Conservation (phyloP, 2,329 filamentous ascomycete genomes). For the Neoarthrinium moseri region DNA sequence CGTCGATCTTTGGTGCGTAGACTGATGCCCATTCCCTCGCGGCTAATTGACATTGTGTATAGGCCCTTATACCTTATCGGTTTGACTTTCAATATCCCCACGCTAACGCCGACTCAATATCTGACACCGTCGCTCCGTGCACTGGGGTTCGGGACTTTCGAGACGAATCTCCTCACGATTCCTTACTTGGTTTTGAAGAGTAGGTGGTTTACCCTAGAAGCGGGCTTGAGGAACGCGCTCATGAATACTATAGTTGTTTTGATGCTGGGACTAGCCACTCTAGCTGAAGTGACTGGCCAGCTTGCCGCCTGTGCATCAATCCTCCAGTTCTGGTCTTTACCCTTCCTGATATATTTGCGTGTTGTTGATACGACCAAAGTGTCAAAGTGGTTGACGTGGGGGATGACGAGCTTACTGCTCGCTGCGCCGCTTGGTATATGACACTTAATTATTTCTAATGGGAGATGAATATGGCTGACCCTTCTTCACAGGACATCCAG, state of each 20-base stretch:
- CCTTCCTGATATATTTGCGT: slow-evolving; percentile 53
- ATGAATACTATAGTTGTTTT: slow-evolving; percentile 26
- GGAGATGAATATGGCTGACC: slow-evolving; percentile 8
- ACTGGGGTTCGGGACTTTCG: slow-evolving; percentile 4
- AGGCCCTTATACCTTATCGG: slow-evolving; percentile 41
- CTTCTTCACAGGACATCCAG: slow-evolving; percentile 13
- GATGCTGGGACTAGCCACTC: slow-evolving; percentile 34
- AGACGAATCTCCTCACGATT: slow-evolving; percentile 6
- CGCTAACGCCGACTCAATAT: slow-evolving; percentile 3
- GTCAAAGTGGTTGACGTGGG: slow-evolving; percentile 40
- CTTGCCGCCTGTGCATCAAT: slow-evolving; percentile 46
- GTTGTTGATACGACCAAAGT: slow-evolving; percentile 34
- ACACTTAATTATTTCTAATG: not conserved
- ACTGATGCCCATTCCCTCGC: not conserved
- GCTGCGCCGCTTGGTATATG: slow-evolving; percentile 36
- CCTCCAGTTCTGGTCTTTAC: slow-evolving; percentile 58
- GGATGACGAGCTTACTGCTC: slow-evolving; percentile 39
- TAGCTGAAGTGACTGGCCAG: slow-evolving; percentile 43
- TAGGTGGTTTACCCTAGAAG: slow-evolving; percentile 28
- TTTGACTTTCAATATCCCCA: slow-evolving; percentile 2
- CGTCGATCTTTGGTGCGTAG: slow-evolving; percentile 4
- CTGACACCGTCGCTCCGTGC: slow-evolving; percentile 37
- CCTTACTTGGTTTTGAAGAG: slow-evolving; percentile 3
- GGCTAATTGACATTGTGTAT: not conserved
- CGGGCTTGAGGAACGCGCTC: not conserved